Base-by-base conservation (phyloP, 1,139 yeast genomes). In the Suhomyces choctaworum region DNA sequence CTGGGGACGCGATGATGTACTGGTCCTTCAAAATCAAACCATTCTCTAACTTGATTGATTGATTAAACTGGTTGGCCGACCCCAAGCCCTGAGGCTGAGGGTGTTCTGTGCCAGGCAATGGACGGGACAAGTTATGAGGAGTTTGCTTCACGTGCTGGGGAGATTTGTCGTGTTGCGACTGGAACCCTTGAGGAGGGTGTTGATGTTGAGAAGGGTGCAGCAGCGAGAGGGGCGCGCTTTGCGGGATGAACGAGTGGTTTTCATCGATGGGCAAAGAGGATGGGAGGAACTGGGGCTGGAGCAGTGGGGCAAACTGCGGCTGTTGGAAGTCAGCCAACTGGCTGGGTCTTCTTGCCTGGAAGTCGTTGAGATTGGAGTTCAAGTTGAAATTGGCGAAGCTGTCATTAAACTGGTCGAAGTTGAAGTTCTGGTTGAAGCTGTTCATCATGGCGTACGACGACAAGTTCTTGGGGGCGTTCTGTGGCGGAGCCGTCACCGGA, bases 1-100 rank as follows among this genome's bases (percentile, higher is more conserved):
- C 76, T 0, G 70, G 63, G 0, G 83, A 76, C 1, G 83, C 75
- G 24, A 78, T 58, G 20, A 80, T 78, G 28, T 69, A 66, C 44
- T 66, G 70, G 34, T 74, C 74, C 41, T 70, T 72, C 35, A 80
- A 59, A 9, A 76, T 46, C 25, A 80, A 61, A 1, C 84, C 84
- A 48, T 79, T 78, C 32, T 79, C 85, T 36, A 80, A 58, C 32
- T 70, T 67, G 16, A 67, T 54, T 7, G 51, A 34, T 21, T 41
- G 54, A 7, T 38, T 37, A 19, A 30, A 37, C 7, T 32, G 35
- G 14, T 36, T 33, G 3, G 27, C 34, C 26, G 29, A 36, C 5
- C 22, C 27, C 16, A 29, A 13, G 3, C 33, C 31, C 13, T 21
- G 39, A 7, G 29, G 36, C 8, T 7, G 7, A 17, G 20, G 20